phyloP scores from a whole-genome alignment of 208 protist species.

The Wallacemonas collosoma region DNA sequence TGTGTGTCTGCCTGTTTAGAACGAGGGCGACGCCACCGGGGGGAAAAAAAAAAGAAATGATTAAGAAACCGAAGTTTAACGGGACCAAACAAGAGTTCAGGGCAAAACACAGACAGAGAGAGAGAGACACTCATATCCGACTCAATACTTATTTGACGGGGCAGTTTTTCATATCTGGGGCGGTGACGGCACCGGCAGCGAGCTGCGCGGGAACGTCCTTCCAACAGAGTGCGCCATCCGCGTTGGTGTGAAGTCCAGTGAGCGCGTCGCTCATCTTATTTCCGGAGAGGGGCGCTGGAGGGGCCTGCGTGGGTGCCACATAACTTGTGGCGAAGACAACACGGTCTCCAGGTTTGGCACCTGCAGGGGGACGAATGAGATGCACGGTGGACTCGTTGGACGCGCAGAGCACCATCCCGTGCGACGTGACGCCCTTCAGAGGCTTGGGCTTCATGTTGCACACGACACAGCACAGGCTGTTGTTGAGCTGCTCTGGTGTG shows the following conservation, averaged over 20 bases:
- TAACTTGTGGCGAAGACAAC: conserved; percentile 55
- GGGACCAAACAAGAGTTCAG: no score
- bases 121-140: no score
- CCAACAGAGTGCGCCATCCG: conserved; percentile 62
- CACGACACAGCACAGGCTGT: conserved; percentile 77
- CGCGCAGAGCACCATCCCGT: conserved; percentile 95
- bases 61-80: no score
- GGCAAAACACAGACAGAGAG: no score
- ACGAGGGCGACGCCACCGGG: no score
- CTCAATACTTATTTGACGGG: conserved; percentile 29
- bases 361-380: conserved; percentile 64
- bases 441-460: conserved; percentile 94
- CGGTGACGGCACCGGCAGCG: conserved; percentile 25
- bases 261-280: conserved; percentile 71
- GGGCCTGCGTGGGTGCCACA: conserved; percentile 20
- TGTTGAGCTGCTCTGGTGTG: conserved; percentile 70
- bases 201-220: conserved; percentile 48
- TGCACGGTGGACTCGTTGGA: conserved; percentile 50
- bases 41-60: no score
- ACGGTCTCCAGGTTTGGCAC: conserved; percentile 66
- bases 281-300: conserved; percentile 29
- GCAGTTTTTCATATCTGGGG: conserved; percentile 40
- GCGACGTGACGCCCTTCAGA: conserved; percentile 85
- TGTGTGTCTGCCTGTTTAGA: no score
- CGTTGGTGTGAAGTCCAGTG: conserved; percentile 59